phyloP scores from a whole-genome alignment of 179 eudicot genomes.

The Sideroxylon spinosum region DNA sequence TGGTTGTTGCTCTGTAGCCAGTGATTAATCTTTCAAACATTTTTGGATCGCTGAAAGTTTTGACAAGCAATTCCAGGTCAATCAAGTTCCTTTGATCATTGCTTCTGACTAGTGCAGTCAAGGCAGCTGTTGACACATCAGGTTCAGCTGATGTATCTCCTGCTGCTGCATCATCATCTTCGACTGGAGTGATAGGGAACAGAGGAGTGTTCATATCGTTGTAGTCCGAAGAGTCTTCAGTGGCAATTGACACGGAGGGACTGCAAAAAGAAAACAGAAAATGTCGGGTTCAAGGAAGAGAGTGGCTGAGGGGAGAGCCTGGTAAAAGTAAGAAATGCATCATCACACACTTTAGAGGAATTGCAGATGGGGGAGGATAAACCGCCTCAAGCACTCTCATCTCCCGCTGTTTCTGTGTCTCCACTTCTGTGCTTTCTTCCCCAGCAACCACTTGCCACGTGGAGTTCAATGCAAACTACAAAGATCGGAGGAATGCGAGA shows the following conservation, averaged over 20 bases:
- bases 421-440: slow-evolving; percentile 63
- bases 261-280: slow-evolving; percentile 33
- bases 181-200: slow-evolving; percentile 65
- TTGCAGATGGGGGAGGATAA: slow-evolving; percentile 78
- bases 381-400: slow-evolving; percentile 71
- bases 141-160: slow-evolving; percentile 34
- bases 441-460: slow-evolving; percentile 75
- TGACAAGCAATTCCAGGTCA: slow-evolving; percentile 54
- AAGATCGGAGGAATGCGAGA: not conserved
- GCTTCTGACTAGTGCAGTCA: slow-evolving; percentile 36
- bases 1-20: slow-evolving; percentile 31
- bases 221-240: slow-evolving; percentile 26
- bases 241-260: slow-evolving; percentile 37
- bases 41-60: slow-evolving; percentile 50
- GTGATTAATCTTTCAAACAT: slow-evolving; percentile 41
- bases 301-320: not conserved
- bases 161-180: slow-evolving; percentile 56
- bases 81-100: slow-evolving; percentile 41
- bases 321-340: not conserved
- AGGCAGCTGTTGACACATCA: slow-evolving; percentile 40
- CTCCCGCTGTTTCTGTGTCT: slow-evolving; percentile 54
- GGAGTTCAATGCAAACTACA: slow-evolving; percentile 50
- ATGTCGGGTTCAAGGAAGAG: slow-evolving; percentile 6
- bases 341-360: slow-evolving; percentile 60
- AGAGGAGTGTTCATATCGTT: slow-evolving; percentile 41